A percentile compares a stretch with the other conserved stretches of the same genome.
phyloP scores from a whole-genome alignment of 345 rosid genomes.

The Moricandia arvensis region DNA sequence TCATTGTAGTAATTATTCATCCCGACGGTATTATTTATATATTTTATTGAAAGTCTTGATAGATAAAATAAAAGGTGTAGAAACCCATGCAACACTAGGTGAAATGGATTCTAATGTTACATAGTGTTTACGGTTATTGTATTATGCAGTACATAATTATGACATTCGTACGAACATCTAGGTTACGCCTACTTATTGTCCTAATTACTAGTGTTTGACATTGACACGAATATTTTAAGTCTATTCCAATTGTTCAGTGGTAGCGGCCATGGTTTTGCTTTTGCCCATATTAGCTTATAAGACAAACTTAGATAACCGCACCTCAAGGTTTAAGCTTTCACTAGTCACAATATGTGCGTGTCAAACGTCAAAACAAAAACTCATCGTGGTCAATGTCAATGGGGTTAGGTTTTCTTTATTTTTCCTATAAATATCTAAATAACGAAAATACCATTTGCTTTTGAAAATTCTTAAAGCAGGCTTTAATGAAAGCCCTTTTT shows the following conservation, averaged over 20 bases:
- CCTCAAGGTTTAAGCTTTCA: constrained; percentile 38
- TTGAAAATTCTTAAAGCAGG: constrained; percentile 35
- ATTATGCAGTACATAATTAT: not conserved
- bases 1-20: not conserved
- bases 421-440: constrained; percentile 22
- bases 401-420: constrained; percentile 33
- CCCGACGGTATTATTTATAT: not conserved
- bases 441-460: constrained; percentile 36
- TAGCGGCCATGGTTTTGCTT: constrained; percentile 19
- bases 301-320: constrained; percentile 35
- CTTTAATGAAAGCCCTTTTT: constrained; percentile 43
- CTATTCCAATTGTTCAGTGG: constrained; percentile 1
- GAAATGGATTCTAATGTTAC: constrained; percentile 1
- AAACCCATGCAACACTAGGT: constrained; percentile 14
- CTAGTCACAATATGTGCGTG: constrained; percentile 26
- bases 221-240: not conserved
- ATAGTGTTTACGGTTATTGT: not conserved
- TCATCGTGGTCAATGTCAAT: constrained; percentile 38
- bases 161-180: constrained; percentile 12
- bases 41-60: not conserved
- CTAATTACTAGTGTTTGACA: constrained; percentile 23
- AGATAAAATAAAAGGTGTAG: constrained; percentile 1
- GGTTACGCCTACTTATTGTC: constrained; percentile 1
- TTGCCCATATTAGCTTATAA: constrained; percentile 12
- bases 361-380: constrained; percentile 35